phyloP scores from a whole-genome alignment of 2,329 filamentous ascomycete species.

The Raffaelea deltoideospora region DNA sequence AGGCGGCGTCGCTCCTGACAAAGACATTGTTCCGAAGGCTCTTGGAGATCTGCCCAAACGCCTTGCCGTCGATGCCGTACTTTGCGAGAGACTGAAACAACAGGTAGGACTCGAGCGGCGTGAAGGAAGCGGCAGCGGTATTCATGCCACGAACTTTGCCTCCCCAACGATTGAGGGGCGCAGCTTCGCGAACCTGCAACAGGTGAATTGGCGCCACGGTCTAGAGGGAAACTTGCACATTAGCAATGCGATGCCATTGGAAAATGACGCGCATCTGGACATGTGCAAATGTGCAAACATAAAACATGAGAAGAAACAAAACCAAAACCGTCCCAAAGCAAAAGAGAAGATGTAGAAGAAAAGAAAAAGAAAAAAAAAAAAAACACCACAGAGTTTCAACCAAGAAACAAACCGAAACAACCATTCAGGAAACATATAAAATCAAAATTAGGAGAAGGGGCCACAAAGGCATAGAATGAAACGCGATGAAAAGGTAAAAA shows the following conservation, averaged over 20 bases:
- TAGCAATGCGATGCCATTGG: no score
- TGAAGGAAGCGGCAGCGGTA: conserved; percentile 13
- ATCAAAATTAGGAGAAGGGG: no score
- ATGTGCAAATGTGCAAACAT: no score
- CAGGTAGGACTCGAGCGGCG: conserved; percentile 20
- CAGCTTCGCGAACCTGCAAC: conserved; percentile 17
- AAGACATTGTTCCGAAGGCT: conserved; percentile 59
- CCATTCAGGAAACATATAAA: no score
- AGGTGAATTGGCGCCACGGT: conserved; percentile 22
- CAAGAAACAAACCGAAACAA: no score
- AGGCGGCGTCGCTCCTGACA: conserved; percentile 54
- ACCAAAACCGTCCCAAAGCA: no score
- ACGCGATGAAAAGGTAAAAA: no score
- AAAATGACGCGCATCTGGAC: no score
- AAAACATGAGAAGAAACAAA: no score
- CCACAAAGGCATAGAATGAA: no score
- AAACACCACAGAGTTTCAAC: no score
- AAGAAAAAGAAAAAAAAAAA: background rate
- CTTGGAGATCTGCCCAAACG: conserved; percentile 26
- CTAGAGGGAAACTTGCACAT: background rate
- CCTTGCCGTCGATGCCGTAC: conserved; percentile 15
- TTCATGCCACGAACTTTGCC: conserved; percentile 21
- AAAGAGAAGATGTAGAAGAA: background rate
- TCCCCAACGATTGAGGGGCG: conserved; percentile 17
- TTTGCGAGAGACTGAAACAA: conserved; percentile 18